Percentiles rank a stretch among this genome's conserved stretches.
These are phyloP conservation scores for Scheffersomyces insectosa DNA, from an alignment of 1,139 yeast genomes.

Conservation along the genomic window DNA sequence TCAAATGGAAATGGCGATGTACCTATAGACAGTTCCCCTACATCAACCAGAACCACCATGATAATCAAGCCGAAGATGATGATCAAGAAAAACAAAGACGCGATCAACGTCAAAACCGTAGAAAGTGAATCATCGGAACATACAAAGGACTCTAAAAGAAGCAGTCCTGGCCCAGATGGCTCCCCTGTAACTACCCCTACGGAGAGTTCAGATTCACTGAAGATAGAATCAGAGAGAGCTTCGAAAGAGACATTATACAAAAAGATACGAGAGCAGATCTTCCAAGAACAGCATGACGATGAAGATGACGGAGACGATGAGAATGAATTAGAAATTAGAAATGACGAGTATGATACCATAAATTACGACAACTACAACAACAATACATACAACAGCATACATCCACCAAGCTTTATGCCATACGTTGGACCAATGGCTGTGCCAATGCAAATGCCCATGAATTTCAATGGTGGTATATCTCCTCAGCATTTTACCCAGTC, in stretches of 20 bases:
- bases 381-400: slow-evolving; percentile 1
- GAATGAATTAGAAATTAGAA: slow-evolving; percentile 23
- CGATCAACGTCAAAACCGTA: not conserved
- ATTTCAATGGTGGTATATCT: slow-evolving; percentile 1
- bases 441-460: slow-evolving; percentile 6
- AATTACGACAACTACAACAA: slow-evolving; percentile 2
- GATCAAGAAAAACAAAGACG: slow-evolving; percentile 15
- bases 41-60: no score
- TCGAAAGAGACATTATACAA: slow-evolving; percentile 43
- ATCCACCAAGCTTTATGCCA: not conserved
- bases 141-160: not conserved
- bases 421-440: slow-evolving; percentile 2
- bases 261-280: slow-evolving; percentile 47
- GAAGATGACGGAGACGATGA: slow-evolving; percentile 28
- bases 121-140: not conserved
- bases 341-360: slow-evolving; percentile 9
- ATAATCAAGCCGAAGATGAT: slow-evolving; percentile 18
- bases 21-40: not conserved
- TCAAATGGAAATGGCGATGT: not conserved
- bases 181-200: slow-evolving; percentile 2
- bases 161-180: slow-evolving; percentile 2
- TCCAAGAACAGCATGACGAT: slow-evolving; percentile 24
- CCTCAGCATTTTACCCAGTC: slow-evolving; percentile 3
- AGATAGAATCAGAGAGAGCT: slow-evolving; percentile 25
- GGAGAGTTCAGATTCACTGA: slow-evolving; percentile 4